A percentile compares a stretch with the other conserved stretches of the same genome.
phyloP scores from a whole-genome alignment of 2,329 filamentous ascomycete genomes.

The Pyricularia pennisetigena region DNA sequence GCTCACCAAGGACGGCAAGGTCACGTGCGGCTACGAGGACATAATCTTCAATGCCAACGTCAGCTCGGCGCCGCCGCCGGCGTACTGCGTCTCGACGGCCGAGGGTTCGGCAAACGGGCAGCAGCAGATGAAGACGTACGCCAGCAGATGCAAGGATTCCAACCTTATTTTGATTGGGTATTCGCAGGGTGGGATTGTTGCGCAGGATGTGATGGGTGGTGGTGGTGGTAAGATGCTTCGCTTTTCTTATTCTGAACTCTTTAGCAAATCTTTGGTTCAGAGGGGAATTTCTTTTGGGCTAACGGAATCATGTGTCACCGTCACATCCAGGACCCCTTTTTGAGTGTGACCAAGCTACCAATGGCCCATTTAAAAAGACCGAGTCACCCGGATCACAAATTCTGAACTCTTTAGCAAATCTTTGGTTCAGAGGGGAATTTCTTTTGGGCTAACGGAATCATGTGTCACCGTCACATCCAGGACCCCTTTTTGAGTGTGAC shows the following conservation, averaged over 20 bases:
- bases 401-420: no score
- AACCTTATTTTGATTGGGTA: constrained; percentile 31
- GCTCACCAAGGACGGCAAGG: constrained; percentile 2
- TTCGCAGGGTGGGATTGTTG: constrained; percentile 28
- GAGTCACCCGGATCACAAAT: background rate
- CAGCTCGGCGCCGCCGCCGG: constrained; percentile 15
- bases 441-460: background rate
- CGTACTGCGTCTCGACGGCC: constrained; percentile 25
- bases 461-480: background rate
- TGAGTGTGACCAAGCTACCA: background rate
- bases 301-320: background rate
- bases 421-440: background rate
- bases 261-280: background rate
- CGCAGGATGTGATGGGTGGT: constrained; percentile 24
- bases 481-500: background rate
- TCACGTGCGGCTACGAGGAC: constrained; percentile 12
- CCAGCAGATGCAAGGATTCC: constrained; percentile 25
- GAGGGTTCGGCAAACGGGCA: constrained; percentile 24
- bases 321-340: background rate
- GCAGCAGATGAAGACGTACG: constrained; percentile 27
- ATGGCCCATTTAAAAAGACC: background rate
- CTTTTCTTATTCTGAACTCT: background rate
- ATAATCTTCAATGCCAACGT: constrained; percentile 16
- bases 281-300: background rate
- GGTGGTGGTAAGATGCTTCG: constrained; percentile 18